A percentile compares a stretch with the other conserved stretches of the same genome.
These are phyloP conservation scores for Sistotremastrum niveocremeum DNA, from an alignment of 768 basidiomycete species.

Conservation along the genomic window DNA sequence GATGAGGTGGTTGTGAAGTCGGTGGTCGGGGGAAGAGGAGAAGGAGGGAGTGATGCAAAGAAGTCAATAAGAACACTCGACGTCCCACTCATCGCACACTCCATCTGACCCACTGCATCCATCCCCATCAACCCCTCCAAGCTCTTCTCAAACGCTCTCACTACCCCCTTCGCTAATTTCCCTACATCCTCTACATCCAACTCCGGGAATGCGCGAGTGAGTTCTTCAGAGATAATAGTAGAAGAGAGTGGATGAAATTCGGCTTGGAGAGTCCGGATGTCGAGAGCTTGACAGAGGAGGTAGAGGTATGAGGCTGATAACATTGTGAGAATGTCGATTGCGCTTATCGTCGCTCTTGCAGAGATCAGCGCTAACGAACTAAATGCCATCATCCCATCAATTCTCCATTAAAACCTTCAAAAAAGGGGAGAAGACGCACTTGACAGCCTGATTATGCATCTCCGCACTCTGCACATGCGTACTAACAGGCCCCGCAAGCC, in stretches of 20 bases:
- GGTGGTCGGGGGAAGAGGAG: no score
- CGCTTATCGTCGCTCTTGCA: constrained; percentile 63
- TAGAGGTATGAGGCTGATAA: constrained; percentile 67
- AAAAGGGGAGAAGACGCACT: constrained; percentile 32
- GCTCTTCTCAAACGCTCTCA: no score
- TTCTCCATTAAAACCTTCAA: not conserved
- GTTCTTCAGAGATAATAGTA: constrained; percentile 35
- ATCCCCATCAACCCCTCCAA: constrained; percentile 18
- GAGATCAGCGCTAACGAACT: constrained; percentile 79
- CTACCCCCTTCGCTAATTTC: no score
- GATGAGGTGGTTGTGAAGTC: no score
- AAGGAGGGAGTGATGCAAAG: constrained; percentile 4
- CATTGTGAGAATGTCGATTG: constrained; percentile 66
- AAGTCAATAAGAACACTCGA: constrained; percentile 53
- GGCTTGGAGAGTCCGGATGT: constrained; percentile 61
- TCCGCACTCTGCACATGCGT: constrained; percentile 79
- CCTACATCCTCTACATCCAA: no score
- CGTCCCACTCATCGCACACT: constrained; percentile 49
- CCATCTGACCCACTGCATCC: constrained; percentile 60
- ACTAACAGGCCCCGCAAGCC: constrained; percentile 71
- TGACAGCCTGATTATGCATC: constrained; percentile 88
- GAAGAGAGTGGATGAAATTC: constrained; percentile 43
- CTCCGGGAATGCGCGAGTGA: constrained; percentile 27
- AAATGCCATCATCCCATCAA: constrained; percentile 4
- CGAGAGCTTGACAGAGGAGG: constrained; percentile 72